Evolutionary conservation across 352 stramenopile genomes (phyloP).

Genomic region (Pythium brachiatum): DNA sequence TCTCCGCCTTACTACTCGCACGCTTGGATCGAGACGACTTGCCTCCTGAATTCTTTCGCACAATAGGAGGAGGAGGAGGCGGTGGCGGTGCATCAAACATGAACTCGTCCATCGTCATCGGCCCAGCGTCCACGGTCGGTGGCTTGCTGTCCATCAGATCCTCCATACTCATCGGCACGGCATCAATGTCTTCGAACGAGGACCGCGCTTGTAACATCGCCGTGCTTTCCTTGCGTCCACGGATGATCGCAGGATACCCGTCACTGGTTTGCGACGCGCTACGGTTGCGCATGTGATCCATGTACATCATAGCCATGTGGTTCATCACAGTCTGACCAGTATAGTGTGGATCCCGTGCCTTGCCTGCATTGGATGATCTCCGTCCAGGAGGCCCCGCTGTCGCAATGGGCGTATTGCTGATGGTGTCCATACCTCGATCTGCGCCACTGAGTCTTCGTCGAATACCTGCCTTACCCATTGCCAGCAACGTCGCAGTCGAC

Average conservation of each 20-base stretch:
- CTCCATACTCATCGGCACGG: slow-evolving; percentile 23
- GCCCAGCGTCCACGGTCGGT: slow-evolving; percentile 18
- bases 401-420: slow-evolving; percentile 9
- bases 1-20: not conserved
- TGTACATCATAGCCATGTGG: slow-evolving; percentile 21
- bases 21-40: slow-evolving; percentile 15
- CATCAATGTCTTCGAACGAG: slow-evolving; percentile 24
- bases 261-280: slow-evolving; percentile 19
- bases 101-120: slow-evolving; percentile 29
- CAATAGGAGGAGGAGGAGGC: slow-evolving; percentile 6
- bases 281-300: slow-evolving; percentile 17
- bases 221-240: slow-evolving; percentile 17
- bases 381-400: slow-evolving; percentile 6
- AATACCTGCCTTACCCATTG: slow-evolving; percentile 23
- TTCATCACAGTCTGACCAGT: not conserved
- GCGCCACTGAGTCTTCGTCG: slow-evolving; percentile 20
- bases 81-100: slow-evolving; percentile 15
- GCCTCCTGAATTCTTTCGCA: slow-evolving; percentile 14
- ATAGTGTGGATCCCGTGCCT: slow-evolving; percentile 2
- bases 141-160: slow-evolving; percentile 17
- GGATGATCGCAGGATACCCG: slow-evolving; percentile 5
- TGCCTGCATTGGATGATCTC: slow-evolving; percentile 17
- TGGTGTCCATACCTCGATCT: slow-evolving; percentile 10
- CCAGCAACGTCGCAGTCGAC: slow-evolving; percentile 15
- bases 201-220: slow-evolving; percentile 12